Conservation (phyloP, 1,284 basidiomycete species). For the Ustilago esculenta region DNA sequence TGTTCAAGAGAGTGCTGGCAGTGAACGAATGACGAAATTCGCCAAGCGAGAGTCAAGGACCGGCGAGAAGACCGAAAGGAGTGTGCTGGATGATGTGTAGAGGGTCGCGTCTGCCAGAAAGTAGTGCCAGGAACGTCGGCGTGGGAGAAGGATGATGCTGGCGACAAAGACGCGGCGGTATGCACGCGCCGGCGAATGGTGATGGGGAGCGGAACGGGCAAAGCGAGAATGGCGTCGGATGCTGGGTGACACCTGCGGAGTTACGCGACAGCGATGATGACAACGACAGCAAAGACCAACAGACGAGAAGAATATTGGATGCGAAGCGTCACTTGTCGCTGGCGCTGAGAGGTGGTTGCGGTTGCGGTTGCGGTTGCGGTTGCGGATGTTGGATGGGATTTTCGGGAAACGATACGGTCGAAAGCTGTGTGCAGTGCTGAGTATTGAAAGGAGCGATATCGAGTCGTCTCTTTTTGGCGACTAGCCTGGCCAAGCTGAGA, state of each 20-base stretch:
- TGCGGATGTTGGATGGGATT: conserved; percentile 27
- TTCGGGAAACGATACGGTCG: not conserved
- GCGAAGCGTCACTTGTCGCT: conserved; percentile 7
- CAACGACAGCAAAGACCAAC: conserved; percentile 19
- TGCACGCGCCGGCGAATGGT: conserved; percentile 18
- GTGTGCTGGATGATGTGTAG: not conserved
- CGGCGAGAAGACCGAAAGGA: conserved; percentile 1
- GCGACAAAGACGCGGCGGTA: conserved; percentile 18
- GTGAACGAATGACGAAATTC: not conserved
- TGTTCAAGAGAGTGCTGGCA: not conserved
- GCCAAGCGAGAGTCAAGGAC: not conserved
- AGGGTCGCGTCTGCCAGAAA: conserved; percentile 9
- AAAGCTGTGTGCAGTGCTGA: conserved; percentile 6
- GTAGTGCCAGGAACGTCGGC: not conserved
- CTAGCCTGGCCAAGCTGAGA: not conserved
- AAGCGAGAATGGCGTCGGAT: conserved; percentile 1
- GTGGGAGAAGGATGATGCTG: not conserved
- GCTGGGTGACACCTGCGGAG: conserved; percentile 15
- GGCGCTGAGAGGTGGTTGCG: conserved; percentile 28
- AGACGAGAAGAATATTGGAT: conserved; percentile 32
- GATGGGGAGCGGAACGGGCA: not conserved
- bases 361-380: conserved; percentile 2
- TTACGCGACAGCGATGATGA: conserved; percentile 14
- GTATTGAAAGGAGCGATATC: conserved; percentile 5
- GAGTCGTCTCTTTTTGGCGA: not conserved